Percentiles rank a stretch among this genome's conserved stretches.
These are phyloP conservation scores for Tetradesmus obliquus DNA, from an alignment of 139 green algal genomes.

Conservation along the genomic window DNA sequence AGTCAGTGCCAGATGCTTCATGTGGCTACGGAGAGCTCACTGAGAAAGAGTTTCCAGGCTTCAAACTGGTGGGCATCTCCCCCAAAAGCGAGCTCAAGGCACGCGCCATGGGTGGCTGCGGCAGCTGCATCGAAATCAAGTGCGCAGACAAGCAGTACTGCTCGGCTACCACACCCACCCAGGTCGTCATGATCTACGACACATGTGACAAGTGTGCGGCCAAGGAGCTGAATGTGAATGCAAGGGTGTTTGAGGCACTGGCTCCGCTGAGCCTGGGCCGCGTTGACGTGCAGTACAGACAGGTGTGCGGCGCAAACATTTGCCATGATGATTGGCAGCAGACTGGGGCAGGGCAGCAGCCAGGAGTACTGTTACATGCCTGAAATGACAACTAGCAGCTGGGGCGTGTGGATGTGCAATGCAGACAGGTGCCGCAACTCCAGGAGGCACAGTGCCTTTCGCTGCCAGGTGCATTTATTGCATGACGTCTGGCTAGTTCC, in stretches of 20 bases:
- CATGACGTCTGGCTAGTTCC: no score
- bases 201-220: neutral
- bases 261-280: constrained; percentile 13
- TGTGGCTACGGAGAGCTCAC: constrained; percentile 6
- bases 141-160: constrained; percentile 6
- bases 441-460: no score
- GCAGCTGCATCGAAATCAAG: neutral
- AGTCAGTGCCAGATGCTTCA: neutral
- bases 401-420: no score
- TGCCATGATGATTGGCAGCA: neutral
- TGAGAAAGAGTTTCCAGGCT: neutral
- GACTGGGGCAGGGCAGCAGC: no score
- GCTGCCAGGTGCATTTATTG: no score
- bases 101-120: neutral
- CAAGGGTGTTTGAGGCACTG: constrained; percentile 13
- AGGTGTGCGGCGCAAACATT: neutral
- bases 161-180: neutral
- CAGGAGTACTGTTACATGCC: no score
- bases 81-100: neutral
- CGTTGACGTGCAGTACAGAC: neutral
- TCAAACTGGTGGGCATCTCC: neutral
- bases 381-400: no score
- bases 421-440: no score
- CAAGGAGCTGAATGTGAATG: neutral
- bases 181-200: neutral